Base-by-base conservation (phyloP, 2,329 filamentous ascomycete genomes). In the Epichloe aotearoae region DNA sequence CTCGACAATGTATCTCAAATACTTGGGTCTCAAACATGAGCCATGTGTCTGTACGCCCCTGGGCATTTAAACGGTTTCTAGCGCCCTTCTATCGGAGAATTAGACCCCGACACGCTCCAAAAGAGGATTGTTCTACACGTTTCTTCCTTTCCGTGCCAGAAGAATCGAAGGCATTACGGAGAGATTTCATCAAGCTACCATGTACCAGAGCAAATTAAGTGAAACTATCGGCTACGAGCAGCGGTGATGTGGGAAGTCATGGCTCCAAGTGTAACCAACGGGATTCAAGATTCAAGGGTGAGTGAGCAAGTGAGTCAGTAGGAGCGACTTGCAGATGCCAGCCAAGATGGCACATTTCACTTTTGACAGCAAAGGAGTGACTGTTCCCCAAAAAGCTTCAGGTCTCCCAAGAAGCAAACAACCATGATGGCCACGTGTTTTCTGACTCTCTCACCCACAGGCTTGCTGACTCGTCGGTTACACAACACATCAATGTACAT, bases 71-170 rank as follows among this genome's bases (percentile, higher is more conserved):
- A 26, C 33, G 52, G 36, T 46, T 53, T 53, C 46, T 47, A 53
- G 52, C 36, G 50, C 38, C 23, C 45, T 53, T 53, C 52, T 39
- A 40, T 51, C 52, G 52, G 52, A 50, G 43, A 49, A 49, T 49
- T 39, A 26, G 34, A 49, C 30, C n/a, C 15, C n/a, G 40, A 37
- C 34, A 42, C 26, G 36, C 47, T 11, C 34, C 46, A 7, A n/a
- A 26, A 40, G 40, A 37, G 38, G 26, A 7, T 26, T 40, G 23
- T 23, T 52, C 47, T 20, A 43, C 47, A 42, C 33, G 20, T 50
- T 41, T 46, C 46, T 34, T 41, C 14, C 42, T 33, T 42, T 37
- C n/a, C 30, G 26, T 44, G 47, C 26, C 37, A 41, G 42, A 23
- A 36, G 39, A 43, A 40, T 39, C 38, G 6, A 43, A 7, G 15